phyloP scores from a whole-genome alignment of 495 filamentous ascomycete genomes.

The Penicillium cataractarum region DNA sequence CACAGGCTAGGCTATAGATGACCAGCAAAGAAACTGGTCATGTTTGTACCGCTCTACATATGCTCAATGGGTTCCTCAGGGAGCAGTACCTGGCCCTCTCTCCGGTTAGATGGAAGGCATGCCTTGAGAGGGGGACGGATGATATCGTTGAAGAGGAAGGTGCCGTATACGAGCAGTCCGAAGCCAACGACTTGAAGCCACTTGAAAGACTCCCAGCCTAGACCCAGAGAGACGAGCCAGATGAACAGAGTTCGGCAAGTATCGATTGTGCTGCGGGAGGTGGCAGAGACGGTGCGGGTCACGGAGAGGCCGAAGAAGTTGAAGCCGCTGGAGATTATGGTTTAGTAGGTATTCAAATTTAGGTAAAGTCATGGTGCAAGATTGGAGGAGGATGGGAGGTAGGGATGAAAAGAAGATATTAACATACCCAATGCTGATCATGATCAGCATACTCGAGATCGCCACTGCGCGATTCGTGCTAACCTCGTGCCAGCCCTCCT shows the following conservation, averaged over 20 bases:
- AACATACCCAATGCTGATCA: conserved; percentile 92
- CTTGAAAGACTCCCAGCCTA: conserved; percentile 98
- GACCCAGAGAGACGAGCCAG: conserved; percentile 90
- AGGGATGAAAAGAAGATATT: background rate
- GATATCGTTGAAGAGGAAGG: conserved; percentile 94
- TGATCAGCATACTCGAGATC: conserved; percentile 80
- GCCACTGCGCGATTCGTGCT: conserved; percentile 68
- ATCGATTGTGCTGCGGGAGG: conserved; percentile 91
- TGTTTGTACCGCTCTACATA: conserved; percentile 31
- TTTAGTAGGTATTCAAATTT: background rate
- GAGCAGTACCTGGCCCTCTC: conserved; percentile 63
- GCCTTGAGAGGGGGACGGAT: conserved; percentile 73
- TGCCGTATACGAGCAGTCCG: conserved; percentile 88
- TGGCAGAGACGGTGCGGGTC: conserved; percentile 85
- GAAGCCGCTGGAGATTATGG: conserved; percentile 67
- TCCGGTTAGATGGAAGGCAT: conserved; percentile 50
- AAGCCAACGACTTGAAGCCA: conserved; percentile 95
- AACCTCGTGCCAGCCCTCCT: conserved; percentile 81
- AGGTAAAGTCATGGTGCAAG: background rate
- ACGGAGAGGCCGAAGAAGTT: conserved; percentile 98
- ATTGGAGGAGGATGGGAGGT: background rate
- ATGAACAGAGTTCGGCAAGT: conserved; percentile 98
- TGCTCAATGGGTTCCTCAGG: conserved; percentile 88
- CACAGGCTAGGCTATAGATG: background rate
- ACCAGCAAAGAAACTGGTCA: background rate